Base-by-base conservation (phyloP, 169 alveolate species). In the Theileria equi region DNA sequence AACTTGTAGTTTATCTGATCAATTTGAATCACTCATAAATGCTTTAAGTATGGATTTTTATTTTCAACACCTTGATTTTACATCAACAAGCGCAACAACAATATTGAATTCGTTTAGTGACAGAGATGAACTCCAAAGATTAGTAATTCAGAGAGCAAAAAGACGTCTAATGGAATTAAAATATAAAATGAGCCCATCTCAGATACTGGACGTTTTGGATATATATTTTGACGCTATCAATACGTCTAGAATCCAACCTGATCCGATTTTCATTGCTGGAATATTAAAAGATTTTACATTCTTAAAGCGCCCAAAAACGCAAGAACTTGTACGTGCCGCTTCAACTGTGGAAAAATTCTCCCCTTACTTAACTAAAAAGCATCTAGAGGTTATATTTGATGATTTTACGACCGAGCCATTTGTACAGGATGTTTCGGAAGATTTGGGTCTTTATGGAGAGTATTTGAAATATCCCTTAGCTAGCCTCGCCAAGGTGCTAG, bases 401-500 rank as follows among this genome's bases (percentile, higher is more conserved):
- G 65, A 54, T 31, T 25, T 54, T 45, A 28, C 49, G 13, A 19
- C 31, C 3, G 23, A 3, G 44, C 65, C 65, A 13, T 16, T 54
- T 16, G 17, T 36, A 10, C 38, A 16, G 10, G 38, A 54, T 31
- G 16, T 54, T 34, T 31, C 38, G 44, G 38, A 45, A 0, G 38
- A 49, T 36, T 25, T 54, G 5, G 65, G 65, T 11, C 47, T 54
- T 11, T 25, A 31, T 5, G 65, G 65, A 54, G 65, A 54, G 23
- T 19, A 36, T 25, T 25, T 54, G 65, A 49, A 54, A 31, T 54
- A 54, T 54, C 65, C 65, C 34, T 36, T 54, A 54, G 19, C 49
- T 5, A 54, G 52, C 17, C 26, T 54, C 16, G 65, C 65, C 17
- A 6, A 54, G 44, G 65, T 54, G n/a, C 3, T 54, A 5, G 34